phyloP scores from a whole-genome alignment of 1,284 basidiomycete species.

The Moesziomyces sp. region DNA sequence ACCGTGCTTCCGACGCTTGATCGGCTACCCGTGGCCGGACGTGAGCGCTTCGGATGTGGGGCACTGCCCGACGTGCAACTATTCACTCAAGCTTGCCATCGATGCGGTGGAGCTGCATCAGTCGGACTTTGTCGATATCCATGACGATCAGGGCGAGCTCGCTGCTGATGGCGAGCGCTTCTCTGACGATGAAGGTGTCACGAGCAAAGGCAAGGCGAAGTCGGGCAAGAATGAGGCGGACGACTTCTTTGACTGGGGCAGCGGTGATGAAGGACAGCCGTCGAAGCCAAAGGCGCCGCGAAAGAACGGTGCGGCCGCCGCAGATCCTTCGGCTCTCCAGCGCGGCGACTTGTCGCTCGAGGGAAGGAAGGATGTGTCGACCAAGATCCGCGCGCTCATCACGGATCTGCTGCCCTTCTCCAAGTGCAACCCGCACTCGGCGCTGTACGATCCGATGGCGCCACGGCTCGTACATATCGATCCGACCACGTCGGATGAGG shows the following conservation, averaged over 20 bases:
- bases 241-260: constrained; percentile 46
- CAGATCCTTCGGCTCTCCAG: not conserved
- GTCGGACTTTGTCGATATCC: constrained; percentile 44
- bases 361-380: constrained; percentile 52
- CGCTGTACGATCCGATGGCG: constrained; percentile 57
- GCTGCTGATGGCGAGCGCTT: constrained; percentile 21
- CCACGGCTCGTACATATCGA: constrained; percentile 59
- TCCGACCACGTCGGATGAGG: constrained; percentile 25
- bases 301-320: constrained; percentile 14
- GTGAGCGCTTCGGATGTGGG: constrained; percentile 29
- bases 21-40: constrained; percentile 42
- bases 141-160: constrained; percentile 36
- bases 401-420: constrained; percentile 63
- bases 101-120: constrained; percentile 53
- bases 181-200: constrained; percentile 19
- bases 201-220: constrained; percentile 5
- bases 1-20: constrained; percentile 64
- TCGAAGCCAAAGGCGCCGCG: constrained; percentile 15
- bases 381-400: constrained; percentile 64
- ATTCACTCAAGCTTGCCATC: constrained; percentile 52
- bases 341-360: constrained; percentile 30
- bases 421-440: constrained; percentile 58
- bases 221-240: constrained; percentile 16
- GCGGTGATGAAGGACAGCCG: constrained; percentile 12
- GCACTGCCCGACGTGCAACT: constrained; percentile 78